These are phyloP conservation scores for Neotropicomus parvogracilis DNA, from an alignment of 1,284 basidiomycete species.

Conservation along the genomic window DNA sequence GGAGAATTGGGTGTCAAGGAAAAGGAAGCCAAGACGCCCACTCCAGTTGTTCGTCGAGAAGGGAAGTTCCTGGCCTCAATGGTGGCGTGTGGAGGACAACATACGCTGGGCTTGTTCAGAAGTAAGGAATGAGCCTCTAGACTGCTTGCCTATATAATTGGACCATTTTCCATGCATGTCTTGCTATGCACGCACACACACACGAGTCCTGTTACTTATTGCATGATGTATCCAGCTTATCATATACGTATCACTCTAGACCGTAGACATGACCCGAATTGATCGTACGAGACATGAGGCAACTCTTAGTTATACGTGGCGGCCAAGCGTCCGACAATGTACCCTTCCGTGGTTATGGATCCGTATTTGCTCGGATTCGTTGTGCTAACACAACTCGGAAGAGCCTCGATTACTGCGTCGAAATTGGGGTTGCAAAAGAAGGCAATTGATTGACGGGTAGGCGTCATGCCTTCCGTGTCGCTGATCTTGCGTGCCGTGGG, in stretches of 20 bases:
- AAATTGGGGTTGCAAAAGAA: conserved; percentile 88
- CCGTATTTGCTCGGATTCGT: conserved; percentile 53
- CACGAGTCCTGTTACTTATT: conserved; percentile 25
- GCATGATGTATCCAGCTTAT: conserved; percentile 22
- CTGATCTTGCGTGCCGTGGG: conserved; percentile 53
- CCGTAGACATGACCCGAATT: neutral
- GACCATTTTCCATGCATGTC: conserved; percentile 19
- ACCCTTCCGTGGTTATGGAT: conserved; percentile 68
- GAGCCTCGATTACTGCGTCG: conserved; percentile 61
- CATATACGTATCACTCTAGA: conserved; percentile 12
- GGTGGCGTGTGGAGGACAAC: conserved; percentile 69
- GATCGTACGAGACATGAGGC: neutral
- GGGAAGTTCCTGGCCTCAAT: conserved; percentile 60
- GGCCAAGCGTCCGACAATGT: conserved; percentile 69
- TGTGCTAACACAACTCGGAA: conserved; percentile 65
- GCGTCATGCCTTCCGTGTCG: conserved; percentile 52
- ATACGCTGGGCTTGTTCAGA: conserved; percentile 65
- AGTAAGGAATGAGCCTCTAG: conserved; percentile 45
- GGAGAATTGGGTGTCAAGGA: conserved; percentile 64
- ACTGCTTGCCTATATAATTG: conserved; percentile 11
- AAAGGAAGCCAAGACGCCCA: conserved; percentile 57
- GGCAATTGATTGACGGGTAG: conserved; percentile 74
- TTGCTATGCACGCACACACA: conserved; percentile 15
- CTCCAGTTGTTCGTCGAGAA: conserved; percentile 62
- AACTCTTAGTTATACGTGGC: conserved; percentile 47